These are phyloP conservation scores for Pseudocercospora fuligena DNA, from an alignment of 2,329 filamentous ascomycete genomes.

Conservation along the genomic window DNA sequence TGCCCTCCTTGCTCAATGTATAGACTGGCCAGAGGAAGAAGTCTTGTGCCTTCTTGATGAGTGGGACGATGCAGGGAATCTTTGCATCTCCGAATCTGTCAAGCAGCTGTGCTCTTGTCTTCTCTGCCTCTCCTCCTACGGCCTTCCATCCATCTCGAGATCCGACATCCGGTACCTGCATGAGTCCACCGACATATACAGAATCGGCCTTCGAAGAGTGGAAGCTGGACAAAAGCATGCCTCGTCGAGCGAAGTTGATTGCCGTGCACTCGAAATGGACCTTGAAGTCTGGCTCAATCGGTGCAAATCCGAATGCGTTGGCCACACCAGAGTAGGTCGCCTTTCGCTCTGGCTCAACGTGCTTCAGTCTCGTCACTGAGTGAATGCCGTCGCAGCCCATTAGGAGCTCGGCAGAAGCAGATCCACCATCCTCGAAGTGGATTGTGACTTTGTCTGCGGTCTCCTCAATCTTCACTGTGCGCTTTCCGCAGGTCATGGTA, in stretches of 20 bases:
- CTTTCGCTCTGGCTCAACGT: slow-evolving; percentile 51
- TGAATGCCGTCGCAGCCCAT: slow-evolving; percentile 47
- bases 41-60: slow-evolving; percentile 50
- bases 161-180: slow-evolving; percentile 50
- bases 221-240: slow-evolving; percentile 52
- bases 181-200: slow-evolving; percentile 52
- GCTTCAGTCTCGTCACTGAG: slow-evolving; percentile 48
- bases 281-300: slow-evolving; percentile 43
- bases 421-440: slow-evolving; percentile 44
- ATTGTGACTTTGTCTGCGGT: slow-evolving; percentile 41
- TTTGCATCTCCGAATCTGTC: slow-evolving; percentile 48
- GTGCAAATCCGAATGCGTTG: slow-evolving; percentile 53
- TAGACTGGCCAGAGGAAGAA: slow-evolving; percentile 55
- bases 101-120: slow-evolving; percentile 48
- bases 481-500: slow-evolving; percentile 49
- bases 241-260: slow-evolving; percentile 53
- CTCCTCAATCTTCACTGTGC: slow-evolving; percentile 48
- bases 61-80: slow-evolving; percentile 42
- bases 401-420: slow-evolving; percentile 40
- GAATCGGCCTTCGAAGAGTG: slow-evolving; percentile 43
- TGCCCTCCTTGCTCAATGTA: slow-evolving; percentile 49
- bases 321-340: slow-evolving; percentile 51
- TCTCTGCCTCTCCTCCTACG: slow-evolving; percentile 49
- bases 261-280: slow-evolving; percentile 49
- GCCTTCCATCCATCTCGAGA: slow-evolving; percentile 54